These are phyloP conservation scores for Elsinoe batatas DNA, from an alignment of 2,329 filamentous ascomycete genomes.

Conservation along the genomic window DNA sequence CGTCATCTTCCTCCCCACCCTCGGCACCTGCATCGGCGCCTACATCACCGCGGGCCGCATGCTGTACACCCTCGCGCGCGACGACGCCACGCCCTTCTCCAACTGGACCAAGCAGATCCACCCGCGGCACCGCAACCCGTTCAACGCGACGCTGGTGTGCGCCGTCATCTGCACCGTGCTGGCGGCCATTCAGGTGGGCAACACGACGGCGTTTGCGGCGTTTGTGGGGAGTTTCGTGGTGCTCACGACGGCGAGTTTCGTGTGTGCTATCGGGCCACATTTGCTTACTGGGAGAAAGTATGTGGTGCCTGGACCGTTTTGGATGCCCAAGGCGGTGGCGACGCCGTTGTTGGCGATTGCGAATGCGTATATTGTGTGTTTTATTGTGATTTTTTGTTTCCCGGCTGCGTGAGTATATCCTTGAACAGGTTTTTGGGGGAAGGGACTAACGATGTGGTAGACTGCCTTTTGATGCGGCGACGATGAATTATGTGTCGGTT, in stretches of 20 bases:
- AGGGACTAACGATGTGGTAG: not conserved
- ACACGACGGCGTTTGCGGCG: constrained; percentile 55
- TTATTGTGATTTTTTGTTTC: constrained; percentile 55
- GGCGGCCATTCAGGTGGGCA: constrained; percentile 57
- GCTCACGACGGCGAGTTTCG: constrained; percentile 47
- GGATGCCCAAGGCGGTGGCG: constrained; percentile 40
- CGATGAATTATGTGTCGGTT: constrained; percentile 36
- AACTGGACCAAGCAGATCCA: constrained; percentile 40
- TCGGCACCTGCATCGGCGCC: constrained; percentile 44
- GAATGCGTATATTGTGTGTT: constrained; percentile 49
- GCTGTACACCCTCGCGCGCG: constrained; percentile 52
- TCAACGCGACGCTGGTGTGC: constrained; percentile 47
- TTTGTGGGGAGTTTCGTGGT: constrained; percentile 53
- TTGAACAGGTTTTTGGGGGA: not conserved
- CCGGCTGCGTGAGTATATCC: constrained; percentile 27
- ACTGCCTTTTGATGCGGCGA: constrained; percentile 24
- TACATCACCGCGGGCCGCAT: constrained; percentile 54
- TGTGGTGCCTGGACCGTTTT: constrained; percentile 49
- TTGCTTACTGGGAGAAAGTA: constrained; percentile 30
- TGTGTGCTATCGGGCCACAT: constrained; percentile 51
- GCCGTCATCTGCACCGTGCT: constrained; percentile 44
- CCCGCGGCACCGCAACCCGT: constrained; percentile 40
- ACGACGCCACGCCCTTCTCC: constrained; percentile 47
- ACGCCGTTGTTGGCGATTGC: constrained; percentile 44
- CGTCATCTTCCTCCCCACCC: constrained; percentile 40